phyloP scores from a whole-genome alignment of 768 basidiomycete genomes.

The Kockovaella imperatae region DNA sequence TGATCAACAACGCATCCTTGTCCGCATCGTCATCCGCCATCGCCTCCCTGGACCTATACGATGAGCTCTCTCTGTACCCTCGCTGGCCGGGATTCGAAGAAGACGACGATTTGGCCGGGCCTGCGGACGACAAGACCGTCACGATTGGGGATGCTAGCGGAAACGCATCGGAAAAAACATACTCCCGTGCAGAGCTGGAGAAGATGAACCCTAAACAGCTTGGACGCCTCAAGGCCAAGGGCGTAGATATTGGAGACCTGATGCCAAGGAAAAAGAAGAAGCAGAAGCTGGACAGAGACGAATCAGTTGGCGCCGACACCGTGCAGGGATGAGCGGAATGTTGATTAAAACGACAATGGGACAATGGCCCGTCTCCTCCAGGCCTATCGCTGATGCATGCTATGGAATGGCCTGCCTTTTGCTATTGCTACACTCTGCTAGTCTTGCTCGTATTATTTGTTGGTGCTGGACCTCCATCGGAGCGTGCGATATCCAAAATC shows the following conservation, averaged over 20 bases:
- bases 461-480: too few species aligned
- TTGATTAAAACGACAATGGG: constrained; percentile 14
- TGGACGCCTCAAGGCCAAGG: constrained; percentile 32
- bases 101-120: constrained; percentile 31
- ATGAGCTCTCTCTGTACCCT: constrained; percentile 30
- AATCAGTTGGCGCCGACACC: too few species aligned
- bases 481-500: too few species aligned
- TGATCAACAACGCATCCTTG: neutral
- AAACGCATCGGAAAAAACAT: constrained; percentile 14
- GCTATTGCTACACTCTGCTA: too few species aligned
- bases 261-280: constrained; percentile 31
- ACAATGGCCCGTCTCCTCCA: constrained; percentile 21
- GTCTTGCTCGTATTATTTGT: too few species aligned
- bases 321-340: constrained; percentile 5
- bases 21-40: constrained; percentile 2
- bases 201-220: constrained; percentile 22
- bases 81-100: constrained; percentile 40
- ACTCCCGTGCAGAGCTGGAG: constrained; percentile 25
- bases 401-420: too few species aligned
- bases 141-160: neutral
- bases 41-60: constrained; percentile 27
- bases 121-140: constrained; percentile 1
- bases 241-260: constrained; percentile 32
- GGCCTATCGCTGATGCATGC: too few species aligned
- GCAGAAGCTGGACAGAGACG: too few species aligned